Evolutionary conservation across 106 monocot genomes (phyloP).

Genomic region (Narthecium ossifragum): DNA sequence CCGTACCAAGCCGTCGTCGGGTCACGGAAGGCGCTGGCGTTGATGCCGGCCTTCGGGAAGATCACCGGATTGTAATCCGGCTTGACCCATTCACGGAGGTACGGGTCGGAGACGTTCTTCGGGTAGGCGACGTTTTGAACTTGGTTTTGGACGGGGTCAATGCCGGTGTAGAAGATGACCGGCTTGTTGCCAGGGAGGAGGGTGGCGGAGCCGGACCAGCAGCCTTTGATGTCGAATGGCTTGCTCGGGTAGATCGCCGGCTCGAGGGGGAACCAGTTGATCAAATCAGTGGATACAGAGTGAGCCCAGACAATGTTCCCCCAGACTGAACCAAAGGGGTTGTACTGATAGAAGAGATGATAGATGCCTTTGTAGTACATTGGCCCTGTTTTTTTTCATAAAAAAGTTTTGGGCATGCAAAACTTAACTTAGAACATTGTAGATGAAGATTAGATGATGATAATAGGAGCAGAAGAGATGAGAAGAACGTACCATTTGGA

Average conservation of each 20-base stretch:
- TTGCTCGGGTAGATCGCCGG: constrained; percentile 54
- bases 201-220: constrained; percentile 93
- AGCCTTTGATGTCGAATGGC: constrained; percentile 68
- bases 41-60: constrained; percentile 17
- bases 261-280: constrained; percentile 62
- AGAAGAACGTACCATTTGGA: constrained; percentile 40
- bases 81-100: constrained; percentile 68
- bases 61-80: constrained; percentile 85
- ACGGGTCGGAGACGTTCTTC: constrained; percentile 67
- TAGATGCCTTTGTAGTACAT: constrained; percentile 84
- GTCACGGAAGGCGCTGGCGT: constrained; percentile 57
- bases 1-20: constrained; percentile 79
- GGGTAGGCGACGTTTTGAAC: constrained; percentile 86
- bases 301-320: constrained; percentile 90
- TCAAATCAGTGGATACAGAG: constrained; percentile 64
- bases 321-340: constrained; percentile 58
- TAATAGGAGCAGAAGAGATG: background rate
- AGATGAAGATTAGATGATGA: background rate
- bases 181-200: constrained; percentile 59
- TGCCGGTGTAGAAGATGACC: constrained; percentile 75
- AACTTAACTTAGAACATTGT: background rate
- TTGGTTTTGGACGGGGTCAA: constrained; percentile 39
- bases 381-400: constrained; percentile 41
- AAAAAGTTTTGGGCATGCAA: background rate
- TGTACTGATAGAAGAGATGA: constrained; percentile 92